These are phyloP conservation scores for Fagopyrum homotropicum DNA, from an alignment of 148 eudicot species.

Conservation along the genomic window DNA sequence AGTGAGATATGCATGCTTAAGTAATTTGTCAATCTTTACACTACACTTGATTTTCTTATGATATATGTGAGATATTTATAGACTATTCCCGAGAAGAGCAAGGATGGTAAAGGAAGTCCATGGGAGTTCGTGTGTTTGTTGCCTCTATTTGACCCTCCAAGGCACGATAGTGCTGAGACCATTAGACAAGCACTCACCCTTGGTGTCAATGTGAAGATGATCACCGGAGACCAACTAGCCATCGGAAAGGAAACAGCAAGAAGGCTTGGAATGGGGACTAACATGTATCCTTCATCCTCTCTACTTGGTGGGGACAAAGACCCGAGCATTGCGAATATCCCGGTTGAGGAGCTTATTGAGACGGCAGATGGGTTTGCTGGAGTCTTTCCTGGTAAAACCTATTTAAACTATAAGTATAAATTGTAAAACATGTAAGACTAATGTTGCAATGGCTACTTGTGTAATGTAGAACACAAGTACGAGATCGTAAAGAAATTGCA, in stretches of 20 bases:
- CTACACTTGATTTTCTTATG: neutral
- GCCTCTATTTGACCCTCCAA: conserved; percentile 45
- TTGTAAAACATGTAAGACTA: no score
- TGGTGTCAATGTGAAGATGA: conserved; percentile 46
- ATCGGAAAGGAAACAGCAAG: conserved; percentile 42
- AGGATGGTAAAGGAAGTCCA: conserved; percentile 39
- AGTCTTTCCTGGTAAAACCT: conserved; percentile 27
- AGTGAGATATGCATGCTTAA: conserved; percentile 20
- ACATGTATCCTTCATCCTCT: conserved; percentile 36
- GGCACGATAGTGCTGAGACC: conserved; percentile 48
- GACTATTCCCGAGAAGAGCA: conserved; percentile 19
- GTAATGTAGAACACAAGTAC: conserved; percentile 31
- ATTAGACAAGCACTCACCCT: conserved; percentile 35
- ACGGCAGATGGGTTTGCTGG: conserved; percentile 46
- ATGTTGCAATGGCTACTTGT: no score
- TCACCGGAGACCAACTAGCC: conserved; percentile 44
- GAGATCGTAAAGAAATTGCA: conserved; percentile 32
- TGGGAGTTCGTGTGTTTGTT: conserved; percentile 37
- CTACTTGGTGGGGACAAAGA: conserved; percentile 31
- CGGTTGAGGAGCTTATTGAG: conserved; percentile 36
- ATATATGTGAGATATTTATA: conserved; percentile 5
- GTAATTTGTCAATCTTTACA: conserved; percentile 11
- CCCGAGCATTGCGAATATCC: conserved; percentile 23
- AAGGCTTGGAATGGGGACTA: conserved; percentile 45
- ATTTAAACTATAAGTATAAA: no score